These are phyloP conservation scores for Crithidia brevicula DNA, from an alignment of 208 protist genomes.

Conservation along the genomic window DNA sequence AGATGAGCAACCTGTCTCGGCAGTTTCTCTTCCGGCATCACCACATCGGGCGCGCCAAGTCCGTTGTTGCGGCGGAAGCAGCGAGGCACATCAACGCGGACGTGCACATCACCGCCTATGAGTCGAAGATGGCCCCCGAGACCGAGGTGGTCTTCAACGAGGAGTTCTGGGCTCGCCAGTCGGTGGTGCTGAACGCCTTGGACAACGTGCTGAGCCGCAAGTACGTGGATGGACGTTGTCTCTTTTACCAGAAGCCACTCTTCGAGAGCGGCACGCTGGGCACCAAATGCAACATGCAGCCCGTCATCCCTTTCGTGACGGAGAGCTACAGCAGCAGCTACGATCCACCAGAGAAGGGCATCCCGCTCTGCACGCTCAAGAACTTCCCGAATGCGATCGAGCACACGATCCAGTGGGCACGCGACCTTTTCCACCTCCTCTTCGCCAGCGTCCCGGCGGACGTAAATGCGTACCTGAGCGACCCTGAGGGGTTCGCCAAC, in stretches of 20 bases:
- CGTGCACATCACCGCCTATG: slow-evolving; percentile 76
- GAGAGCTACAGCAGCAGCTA: slow-evolving; percentile 98
- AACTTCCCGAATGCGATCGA: slow-evolving; percentile 99
- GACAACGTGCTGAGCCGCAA: slow-evolving; percentile 98
- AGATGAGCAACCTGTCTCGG: slow-evolving; percentile 99
- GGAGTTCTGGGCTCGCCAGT: slow-evolving; percentile 95
- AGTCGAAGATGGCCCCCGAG: slow-evolving; percentile 94
- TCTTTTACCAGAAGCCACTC: slow-evolving; percentile 97
- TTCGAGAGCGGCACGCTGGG: slow-evolving; percentile 99
- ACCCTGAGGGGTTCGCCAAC: slow-evolving; percentile 66
- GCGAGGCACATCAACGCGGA: slow-evolving; percentile 95
- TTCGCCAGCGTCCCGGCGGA: slow-evolving; percentile 77
- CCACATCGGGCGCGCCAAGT: slow-evolving; percentile 97
- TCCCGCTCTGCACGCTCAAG: slow-evolving; percentile 99
- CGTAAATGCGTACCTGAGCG: slow-evolving; percentile 88
- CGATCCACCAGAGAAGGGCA: slow-evolving; percentile 98
- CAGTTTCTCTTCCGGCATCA: slow-evolving; percentile 99
- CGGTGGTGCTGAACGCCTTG: slow-evolving; percentile 98
- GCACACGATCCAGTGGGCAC: slow-evolving; percentile 98
- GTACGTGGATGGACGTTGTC: slow-evolving; percentile 96
- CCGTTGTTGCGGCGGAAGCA: slow-evolving; percentile 90
- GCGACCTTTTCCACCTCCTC: slow-evolving; percentile 91
- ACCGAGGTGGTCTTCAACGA: slow-evolving; percentile 97
- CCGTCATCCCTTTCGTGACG: slow-evolving; percentile 97
- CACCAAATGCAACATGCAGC: slow-evolving; percentile 98